Percentiles rank a stretch among this genome's conserved stretches.
phyloP scores from a whole-genome alignment of 306 rosid genomes.

The Acacia acuminata region DNA sequence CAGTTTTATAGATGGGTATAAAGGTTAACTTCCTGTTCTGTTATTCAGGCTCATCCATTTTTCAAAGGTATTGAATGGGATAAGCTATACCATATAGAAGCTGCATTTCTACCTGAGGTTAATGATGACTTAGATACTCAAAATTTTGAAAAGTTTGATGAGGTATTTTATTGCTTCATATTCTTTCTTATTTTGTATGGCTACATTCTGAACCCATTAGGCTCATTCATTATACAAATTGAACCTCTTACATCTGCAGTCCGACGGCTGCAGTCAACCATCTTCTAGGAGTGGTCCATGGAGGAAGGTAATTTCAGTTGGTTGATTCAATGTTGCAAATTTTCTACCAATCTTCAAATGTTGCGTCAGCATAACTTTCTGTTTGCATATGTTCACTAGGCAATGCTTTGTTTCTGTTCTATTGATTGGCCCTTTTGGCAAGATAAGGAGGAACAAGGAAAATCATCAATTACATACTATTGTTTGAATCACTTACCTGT shows the following conservation, averaged over 20 bases:
- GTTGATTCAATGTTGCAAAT: neutral
- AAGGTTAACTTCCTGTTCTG: conserved; percentile 39
- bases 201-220: conserved; percentile 14
- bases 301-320: conserved; percentile 73
- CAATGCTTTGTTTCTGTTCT: neutral
- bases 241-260: conserved; percentile 44
- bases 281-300: conserved; percentile 86
- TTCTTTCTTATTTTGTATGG: conserved; percentile 26
- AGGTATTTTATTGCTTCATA: conserved; percentile 53
- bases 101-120: conserved; percentile 95
- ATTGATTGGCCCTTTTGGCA: neutral
- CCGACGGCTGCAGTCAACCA: conserved; percentile 55
- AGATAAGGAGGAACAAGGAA: neutral
- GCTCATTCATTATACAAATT: conserved; percentile 15
- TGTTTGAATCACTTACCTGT: neutral
- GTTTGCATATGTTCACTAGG: neutral
- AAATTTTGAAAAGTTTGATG: conserved; percentile 96
- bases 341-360: neutral
- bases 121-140: conserved; percentile 95
- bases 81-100: conserved; percentile 83
- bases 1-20: conserved; percentile 19
- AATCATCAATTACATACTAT: neutral
- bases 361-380: neutral
- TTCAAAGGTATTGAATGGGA: conserved; percentile 76
- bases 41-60: conserved; percentile 75